Base-by-base conservation (phyloP, 768 basidiomycete genomes). In the Mrakia gelida region DNA sequence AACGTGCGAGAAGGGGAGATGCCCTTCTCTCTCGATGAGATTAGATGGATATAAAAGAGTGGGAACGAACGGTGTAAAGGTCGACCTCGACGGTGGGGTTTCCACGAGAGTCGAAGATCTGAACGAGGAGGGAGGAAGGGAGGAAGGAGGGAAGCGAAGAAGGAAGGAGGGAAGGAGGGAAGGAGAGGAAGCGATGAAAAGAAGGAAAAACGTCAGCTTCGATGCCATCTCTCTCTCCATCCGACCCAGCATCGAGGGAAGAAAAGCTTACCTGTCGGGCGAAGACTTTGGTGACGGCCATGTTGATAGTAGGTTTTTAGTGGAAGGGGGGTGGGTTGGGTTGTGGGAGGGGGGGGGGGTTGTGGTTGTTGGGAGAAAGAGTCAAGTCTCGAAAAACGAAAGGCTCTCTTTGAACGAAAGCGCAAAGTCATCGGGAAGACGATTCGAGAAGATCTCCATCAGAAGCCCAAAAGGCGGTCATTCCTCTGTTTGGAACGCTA, bases 61-160 rank as follows among this genome's bases (percentile, higher is more conserved):
- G 30, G 41, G 56, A 7, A 74, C 77, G 71, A 26, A 78, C 77
- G 80, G 95, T 98, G 89, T 88, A 84, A 83, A 95, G 87, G 85
- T 95, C 93, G 84, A 94, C 93, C 87, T 94, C 95, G 84, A 97
- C 93, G 83, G 95, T 96, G 30, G 84, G 83, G 82, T 84, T 83
- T 73, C 83, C 76, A 80, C 96, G 94, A 84, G 95, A 98, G 89
- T 98, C 96, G 85, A 97, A 98, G 90, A 98, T 96, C 96, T 98
- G 72, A 45, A 61, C 52, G n/a, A 65, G 21, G 74, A 67, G 59
- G 65, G 23, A 21, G 32, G 43, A 34, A 34, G 34, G 73, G 43
- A 52, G 41, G 23, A 18, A 73, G 34, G 61, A 30, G 28, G 21
- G 56, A 61, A 67, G 23, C 16, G 49, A 41, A 32, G 43, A 45